Conservation (phyloP, 345 rosid species). For the Eucalyptus curtisii region DNA sequence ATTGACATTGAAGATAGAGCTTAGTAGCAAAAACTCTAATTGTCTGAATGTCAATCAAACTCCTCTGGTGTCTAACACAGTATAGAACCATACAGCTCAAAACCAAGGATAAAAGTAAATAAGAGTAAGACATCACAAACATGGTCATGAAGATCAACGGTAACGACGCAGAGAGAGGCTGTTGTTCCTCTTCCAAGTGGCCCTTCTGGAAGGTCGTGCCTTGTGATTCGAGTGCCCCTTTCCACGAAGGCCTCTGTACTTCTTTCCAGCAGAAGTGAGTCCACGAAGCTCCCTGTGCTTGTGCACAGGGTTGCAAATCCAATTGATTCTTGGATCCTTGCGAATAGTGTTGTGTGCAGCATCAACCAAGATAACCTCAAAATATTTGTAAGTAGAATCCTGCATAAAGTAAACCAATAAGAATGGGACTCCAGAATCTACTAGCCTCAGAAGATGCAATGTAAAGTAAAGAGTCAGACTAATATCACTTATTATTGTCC, state of each 20-base stretch:
- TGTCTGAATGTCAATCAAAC: background rate
- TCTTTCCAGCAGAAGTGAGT: constrained; percentile 30
- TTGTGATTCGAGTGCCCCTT: constrained; percentile 23
- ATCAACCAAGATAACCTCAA: constrained; percentile 24
- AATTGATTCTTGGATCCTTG: constrained; percentile 31
- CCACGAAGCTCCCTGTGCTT: constrained; percentile 35
- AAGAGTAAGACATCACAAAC: background rate
- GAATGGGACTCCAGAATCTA: background rate
- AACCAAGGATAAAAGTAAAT: background rate
- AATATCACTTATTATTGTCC: background rate
- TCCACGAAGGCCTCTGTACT: constrained; percentile 28
- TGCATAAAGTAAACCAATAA: background rate
- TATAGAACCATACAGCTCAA: background rate
- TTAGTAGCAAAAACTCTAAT: background rate
- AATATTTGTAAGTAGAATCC: constrained; percentile 34
- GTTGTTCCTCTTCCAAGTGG: constrained; percentile 32
- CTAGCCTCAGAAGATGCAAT: background rate
- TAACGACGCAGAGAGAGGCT: constrained; percentile 23
- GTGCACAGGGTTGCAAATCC: constrained; percentile 34
- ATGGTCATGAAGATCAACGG: constrained; percentile 3
- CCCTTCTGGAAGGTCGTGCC: constrained; percentile 23
- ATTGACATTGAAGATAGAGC: background rate
- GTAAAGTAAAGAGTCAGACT: background rate
- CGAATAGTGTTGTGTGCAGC: constrained; percentile 18
- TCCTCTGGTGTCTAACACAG: background rate